Evolutionary conservation across 2,329 filamentous ascomycete genomes (phyloP), one percentile per base, ranked within the genome.

Genomic region (Botryotinia convoluta): DNA sequence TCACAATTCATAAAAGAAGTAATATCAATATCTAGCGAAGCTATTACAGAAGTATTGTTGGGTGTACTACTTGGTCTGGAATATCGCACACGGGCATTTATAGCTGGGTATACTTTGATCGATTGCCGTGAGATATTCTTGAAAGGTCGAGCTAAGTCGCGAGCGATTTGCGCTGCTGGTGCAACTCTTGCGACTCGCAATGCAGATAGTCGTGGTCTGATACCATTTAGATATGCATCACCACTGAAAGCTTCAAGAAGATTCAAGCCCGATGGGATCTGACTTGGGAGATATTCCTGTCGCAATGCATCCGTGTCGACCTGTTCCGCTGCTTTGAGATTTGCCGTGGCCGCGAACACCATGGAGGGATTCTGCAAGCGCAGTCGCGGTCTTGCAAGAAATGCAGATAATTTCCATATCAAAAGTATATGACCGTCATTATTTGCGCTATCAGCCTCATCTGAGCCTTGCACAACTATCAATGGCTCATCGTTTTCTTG

Each of bases 31-130:
- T 94, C 92, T 7, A 95, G 84, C 69, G 92, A 88, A 14, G 91
- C 91, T 74, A 94, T 87, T 20, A 93, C 84, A 29, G 89, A 86
- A 4, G 88, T 81, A 74, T 87, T 89, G 16, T 73, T 77, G 10
- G 89, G 83, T 4, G 90, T 89, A 14, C 85, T 84, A 77, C 86
- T 88, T 10, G 91, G 86, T 74, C 90, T 87, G 6, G 91, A 90
- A 80, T 94, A 94, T 65, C 91, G 87, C 73, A 95, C 88, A 60
- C 92, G 87, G 67, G 92, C 91, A 80, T 94, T 92, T 18, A 94
- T 84, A 4, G 90, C 89, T 14, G 93, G 92, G 70, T 88, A 88
- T 54, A 93, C 87, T 74, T 87, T 88, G 64, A 93, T 86, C 12
- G 88, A 85, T 48, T 91, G 85, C 73, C 87, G 87, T 67, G 90